phyloP scores from a whole-genome alignment of 2,329 filamentous ascomycete genomes.

The Ceratocystis papillata region DNA sequence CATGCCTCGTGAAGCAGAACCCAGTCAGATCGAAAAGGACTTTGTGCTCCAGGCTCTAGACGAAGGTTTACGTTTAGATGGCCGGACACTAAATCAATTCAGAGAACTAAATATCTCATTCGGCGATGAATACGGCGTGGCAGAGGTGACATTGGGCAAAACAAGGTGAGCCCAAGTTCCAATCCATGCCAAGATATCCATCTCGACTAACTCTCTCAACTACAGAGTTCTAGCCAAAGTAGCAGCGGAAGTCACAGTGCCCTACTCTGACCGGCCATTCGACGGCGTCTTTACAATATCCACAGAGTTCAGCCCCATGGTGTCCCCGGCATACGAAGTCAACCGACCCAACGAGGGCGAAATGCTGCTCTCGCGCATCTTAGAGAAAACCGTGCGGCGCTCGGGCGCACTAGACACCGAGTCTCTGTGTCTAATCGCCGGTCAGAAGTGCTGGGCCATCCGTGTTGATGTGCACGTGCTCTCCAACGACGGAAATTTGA shows the following conservation, averaged over 20 bases:
- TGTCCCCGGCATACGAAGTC: constrained; percentile 78
- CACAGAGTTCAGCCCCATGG: constrained; percentile 85
- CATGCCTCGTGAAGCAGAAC: constrained; percentile 89
- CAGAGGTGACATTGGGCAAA: constrained; percentile 77
- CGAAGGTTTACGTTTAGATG: constrained; percentile 73
- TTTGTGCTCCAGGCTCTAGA: constrained; percentile 77
- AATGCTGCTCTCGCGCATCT: constrained; percentile 70
- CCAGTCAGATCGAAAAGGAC: constrained; percentile 75
- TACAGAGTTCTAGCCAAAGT: constrained; percentile 69
- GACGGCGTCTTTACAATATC: constrained; percentile 91
- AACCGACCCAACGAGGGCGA: constrained; percentile 76
- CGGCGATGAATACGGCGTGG: constrained; percentile 82
- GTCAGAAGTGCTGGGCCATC: constrained; percentile 81
- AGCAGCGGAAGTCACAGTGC: constrained; percentile 77
- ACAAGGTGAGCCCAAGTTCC: constrained; percentile 52
- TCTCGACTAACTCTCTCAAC: constrained; percentile 19
- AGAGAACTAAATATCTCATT: constrained; percentile 68
- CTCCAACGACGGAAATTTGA: constrained; percentile 79
- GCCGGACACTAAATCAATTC: constrained; percentile 69
- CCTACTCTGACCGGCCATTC: constrained; percentile 79
- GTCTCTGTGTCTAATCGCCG: constrained; percentile 85
- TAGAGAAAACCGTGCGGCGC: constrained; percentile 89
- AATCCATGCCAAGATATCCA: neutral
- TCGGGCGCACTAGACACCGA: constrained; percentile 91
- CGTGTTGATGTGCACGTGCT: constrained; percentile 87